phyloP scores from a whole-genome alignment of 129 eudicot species.

The Cynara cardunculus region DNA sequence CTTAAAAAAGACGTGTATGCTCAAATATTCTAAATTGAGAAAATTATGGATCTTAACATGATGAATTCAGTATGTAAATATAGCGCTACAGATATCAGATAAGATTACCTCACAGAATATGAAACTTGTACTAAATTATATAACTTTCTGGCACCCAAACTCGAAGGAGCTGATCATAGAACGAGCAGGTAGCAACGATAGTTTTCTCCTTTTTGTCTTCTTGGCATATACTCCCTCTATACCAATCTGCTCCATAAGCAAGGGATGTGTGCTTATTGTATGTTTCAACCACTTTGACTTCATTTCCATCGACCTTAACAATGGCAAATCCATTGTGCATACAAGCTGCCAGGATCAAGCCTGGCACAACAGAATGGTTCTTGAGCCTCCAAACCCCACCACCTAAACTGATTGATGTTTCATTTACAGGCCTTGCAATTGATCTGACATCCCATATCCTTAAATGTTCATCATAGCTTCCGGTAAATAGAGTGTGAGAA shows the following conservation, averaged over 20 bases:
- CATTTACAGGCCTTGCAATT: conserved; percentile 62
- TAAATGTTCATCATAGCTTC: conserved; percentile 75
- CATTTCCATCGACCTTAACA: conserved; percentile 44
- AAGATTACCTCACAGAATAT: neutral
- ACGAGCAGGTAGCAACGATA: conserved; percentile 82
- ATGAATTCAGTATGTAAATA: conserved; percentile 4
- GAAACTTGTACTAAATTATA: conserved; percentile 16
- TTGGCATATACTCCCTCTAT: conserved; percentile 36
- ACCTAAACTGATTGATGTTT: conserved; percentile 62
- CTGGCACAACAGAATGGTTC: conserved; percentile 55
- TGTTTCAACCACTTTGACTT: conserved; percentile 45
- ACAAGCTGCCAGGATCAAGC: conserved; percentile 71
- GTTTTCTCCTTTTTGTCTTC: conserved; percentile 38
- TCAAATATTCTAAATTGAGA: conserved; percentile 2
- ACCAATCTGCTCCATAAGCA: conserved; percentile 98
- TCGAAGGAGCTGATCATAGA: conserved; percentile 73
- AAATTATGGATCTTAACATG: neutral
- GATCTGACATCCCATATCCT: conserved; percentile 88
- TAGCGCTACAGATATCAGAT: neutral
- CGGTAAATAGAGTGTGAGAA: conserved; percentile 59
- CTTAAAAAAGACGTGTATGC: neutral
- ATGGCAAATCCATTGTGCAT: conserved; percentile 95
- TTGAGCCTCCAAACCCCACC: conserved; percentile 97
- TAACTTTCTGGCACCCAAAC: conserved; percentile 70
- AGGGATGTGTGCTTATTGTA: conserved; percentile 73